Base-by-base conservation (phyloP, 495 filamentous ascomycete species). In the Penicillium paradoxum region DNA sequence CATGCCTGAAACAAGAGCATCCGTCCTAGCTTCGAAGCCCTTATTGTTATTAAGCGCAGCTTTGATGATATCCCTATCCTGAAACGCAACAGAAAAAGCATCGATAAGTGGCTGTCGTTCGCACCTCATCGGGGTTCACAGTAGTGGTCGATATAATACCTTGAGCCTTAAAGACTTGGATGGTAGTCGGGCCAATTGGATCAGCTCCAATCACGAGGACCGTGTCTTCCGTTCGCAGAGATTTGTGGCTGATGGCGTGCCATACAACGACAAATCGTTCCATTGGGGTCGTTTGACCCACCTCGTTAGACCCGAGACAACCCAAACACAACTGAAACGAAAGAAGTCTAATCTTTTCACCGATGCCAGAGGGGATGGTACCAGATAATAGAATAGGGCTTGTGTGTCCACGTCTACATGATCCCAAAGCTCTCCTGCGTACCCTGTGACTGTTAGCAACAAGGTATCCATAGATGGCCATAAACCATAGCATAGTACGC, bases 221-320 rank as follows among this genome's bases (percentile, higher is more conserved):
- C 3, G 69, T 69, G 45, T 80, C 70, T n/a, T 69, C 68, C 14
- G 62, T 51, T 48, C 83, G 75, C 57, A 82, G 72, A 0, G 75
- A 71, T 14, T 73, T 77, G 38, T 73, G 62, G 15, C 75, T 77
- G 36, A 86, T 77, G n/a, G 81, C 82, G 62, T 87, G 83, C 83
- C 83, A 87, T 47, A 74, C 84, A 4, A 86, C 83, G 9, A 81
- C 68, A 0, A 87, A 67, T 0, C 84, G 84, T 51, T 87, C 83
- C 39, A 85, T 66, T 15, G 83, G 66, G 3, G 83, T 80, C n/a
- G n/a, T 69, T 60, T 50, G 4, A 21, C 10, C 6, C 21, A 32
- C 6, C 1, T 8, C 8, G 18, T 51, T 25, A 51, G 48, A 21
- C 14, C 45, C 34, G 45, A 48, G n/a, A 45, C 27, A 32, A 29